Percentiles rank a stretch among this genome's conserved stretches.
These are phyloP conservation scores for Antrodiella citrinella DNA, from an alignment of 768 basidiomycete species.

Conservation along the genomic window DNA sequence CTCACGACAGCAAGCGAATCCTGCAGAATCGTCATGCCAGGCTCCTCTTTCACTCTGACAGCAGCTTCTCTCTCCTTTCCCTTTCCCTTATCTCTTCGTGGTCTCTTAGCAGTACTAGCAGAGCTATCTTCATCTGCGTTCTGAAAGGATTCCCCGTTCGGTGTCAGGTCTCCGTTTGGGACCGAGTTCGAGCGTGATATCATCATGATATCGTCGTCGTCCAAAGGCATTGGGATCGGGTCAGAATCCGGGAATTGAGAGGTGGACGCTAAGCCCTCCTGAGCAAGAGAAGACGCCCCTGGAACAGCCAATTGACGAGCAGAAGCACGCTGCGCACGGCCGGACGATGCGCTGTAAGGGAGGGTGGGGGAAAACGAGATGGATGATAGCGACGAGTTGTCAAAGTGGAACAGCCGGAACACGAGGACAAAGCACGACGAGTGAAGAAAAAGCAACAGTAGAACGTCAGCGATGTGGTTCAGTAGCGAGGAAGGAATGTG, in stretches of 20 bases:
- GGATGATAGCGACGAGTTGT: background rate
- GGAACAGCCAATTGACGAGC: constrained; percentile 15
- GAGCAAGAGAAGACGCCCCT: constrained; percentile 4
- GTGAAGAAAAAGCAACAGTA: constrained; percentile 1
- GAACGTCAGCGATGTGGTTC: constrained; percentile 1
- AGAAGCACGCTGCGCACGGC: constrained; percentile 21
- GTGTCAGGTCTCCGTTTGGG: constrained; percentile 2
- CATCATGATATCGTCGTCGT: constrained; percentile 45
- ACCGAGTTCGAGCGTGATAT: constrained; percentile 56
- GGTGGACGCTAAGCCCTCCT: constrained; percentile 34
- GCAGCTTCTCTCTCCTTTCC: constrained; percentile 31
- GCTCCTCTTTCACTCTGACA: constrained; percentile 40
- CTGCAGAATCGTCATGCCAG: constrained; percentile 23
- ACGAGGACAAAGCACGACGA: background rate
- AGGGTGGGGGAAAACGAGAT: background rate
- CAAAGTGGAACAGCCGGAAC: background rate
- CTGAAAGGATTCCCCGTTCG: background rate
- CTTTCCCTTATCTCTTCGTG: constrained; percentile 38
- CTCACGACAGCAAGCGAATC: constrained; percentile 32
- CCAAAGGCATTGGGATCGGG: constrained; percentile 40
- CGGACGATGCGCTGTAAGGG: constrained; percentile 8
- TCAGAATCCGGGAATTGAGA: constrained; percentile 42
- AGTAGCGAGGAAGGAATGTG: constrained; percentile 1
- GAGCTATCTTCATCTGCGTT: constrained; percentile 16
- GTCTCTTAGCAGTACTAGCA: constrained; percentile 3